Evolutionary conservation across 2,329 filamentous ascomycete genomes (phyloP).

Genomic region (Alternaria sp.): DNA sequence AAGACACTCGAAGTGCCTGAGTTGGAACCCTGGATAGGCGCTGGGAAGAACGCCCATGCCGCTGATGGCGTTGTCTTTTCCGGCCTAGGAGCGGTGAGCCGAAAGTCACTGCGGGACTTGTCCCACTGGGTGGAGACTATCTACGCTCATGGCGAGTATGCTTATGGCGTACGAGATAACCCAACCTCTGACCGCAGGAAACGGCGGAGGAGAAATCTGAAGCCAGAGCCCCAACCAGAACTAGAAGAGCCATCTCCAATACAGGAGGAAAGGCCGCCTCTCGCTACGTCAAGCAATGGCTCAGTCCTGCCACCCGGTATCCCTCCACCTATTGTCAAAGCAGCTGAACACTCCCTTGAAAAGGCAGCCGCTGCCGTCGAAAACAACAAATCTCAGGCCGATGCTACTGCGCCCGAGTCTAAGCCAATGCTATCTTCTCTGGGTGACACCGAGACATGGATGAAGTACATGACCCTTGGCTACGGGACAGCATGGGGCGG

Average conservation of each 20-base stretch:
- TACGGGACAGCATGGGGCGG: conserved; percentile 54
- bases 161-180: conserved; percentile 85
- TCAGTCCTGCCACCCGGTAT: conserved; percentile 49
- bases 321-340: conserved; percentile 58
- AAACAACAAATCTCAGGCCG: conserved; percentile 22
- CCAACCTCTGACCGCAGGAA: conserved; percentile 70
- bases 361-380: conserved; percentile 54
- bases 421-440: conserved; percentile 49
- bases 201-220: conserved; percentile 53
- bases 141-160: conserved; percentile 81
- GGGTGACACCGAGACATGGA: conserved; percentile 58
- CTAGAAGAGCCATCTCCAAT: conserved; percentile 11
- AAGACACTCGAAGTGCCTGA: conserved; percentile 31
- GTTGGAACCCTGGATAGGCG: conserved; percentile 74
- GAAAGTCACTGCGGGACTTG: conserved; percentile 74
- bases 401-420: conserved; percentile 27
- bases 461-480: conserved; percentile 62
- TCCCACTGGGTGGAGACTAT: conserved; percentile 89
- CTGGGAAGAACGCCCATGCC: conserved; percentile 70
- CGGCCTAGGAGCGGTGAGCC: conserved; percentile 76
- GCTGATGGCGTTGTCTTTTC: conserved; percentile 89
- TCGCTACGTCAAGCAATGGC: conserved; percentile 14
- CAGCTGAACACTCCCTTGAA: conserved; percentile 56
- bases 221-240: conserved; percentile 16
- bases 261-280: conserved; percentile 11